Evolutionary conservation across 768 basidiomycete genomes (phyloP), one percentile per base, ranked within the genome.

Genomic region (Suillus americanus): DNA sequence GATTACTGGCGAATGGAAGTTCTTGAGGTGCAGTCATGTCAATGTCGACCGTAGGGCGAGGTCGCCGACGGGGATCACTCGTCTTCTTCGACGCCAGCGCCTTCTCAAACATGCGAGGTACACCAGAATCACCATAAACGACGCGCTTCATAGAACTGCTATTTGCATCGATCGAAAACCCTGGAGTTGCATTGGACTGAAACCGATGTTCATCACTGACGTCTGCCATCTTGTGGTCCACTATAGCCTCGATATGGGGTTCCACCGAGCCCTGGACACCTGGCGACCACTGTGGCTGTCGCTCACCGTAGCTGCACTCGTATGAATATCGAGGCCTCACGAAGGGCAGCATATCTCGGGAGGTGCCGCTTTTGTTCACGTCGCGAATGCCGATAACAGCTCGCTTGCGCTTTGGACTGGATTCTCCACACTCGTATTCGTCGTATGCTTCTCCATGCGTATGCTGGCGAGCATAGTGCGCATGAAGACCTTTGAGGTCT

Each of bases 321-420:
- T 35, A 54, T 54, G 53, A 54, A 6, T 13, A 10, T 8, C 53
- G 53, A n/a, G 30, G 53, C 53, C 53, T 35, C 30, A 54, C 53
- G 33, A 54, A 54, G 12, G 53, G 53, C 35, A 35, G 20, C 33
- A 54, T 54, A n/a, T 54, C 53, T 18, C 5, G 53, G 5, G 30
- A 12, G 1, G 53, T 30, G 30, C 30, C 30, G 5, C 30, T 20
- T 54, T 35, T n/a, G 5, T 54, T 20, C 18, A 13, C 20, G 10
- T n/a, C 3, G 53, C 33, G 30, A n/a, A 54, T 54, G 12, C 53
- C 53, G 14, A 37, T n/a, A 13, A 54, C 5, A 33, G 53, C 30
- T 33, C 53, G 30, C 53, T 54, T 54, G 53, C 53, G 53, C 33
- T 54, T 54, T 54, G 30, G 53, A 54, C 53, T 54, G 33, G 53